Evolutionary conservation across 2,329 filamentous ascomycete genomes (phyloP).

Genomic region (Ophiostoma novo-ulmi): DNA sequence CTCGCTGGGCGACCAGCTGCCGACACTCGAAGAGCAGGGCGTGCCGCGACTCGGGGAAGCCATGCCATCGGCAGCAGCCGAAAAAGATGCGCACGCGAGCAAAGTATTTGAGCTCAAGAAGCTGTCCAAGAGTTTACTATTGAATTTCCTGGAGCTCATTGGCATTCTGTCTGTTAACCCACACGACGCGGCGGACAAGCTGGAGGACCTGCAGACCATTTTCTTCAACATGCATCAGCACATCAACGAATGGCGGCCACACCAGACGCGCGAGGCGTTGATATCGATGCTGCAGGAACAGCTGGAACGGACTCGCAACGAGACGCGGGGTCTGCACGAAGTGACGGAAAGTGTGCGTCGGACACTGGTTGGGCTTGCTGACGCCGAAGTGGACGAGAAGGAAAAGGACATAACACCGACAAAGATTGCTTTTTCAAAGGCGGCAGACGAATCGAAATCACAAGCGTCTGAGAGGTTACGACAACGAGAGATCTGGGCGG

Average conservation of each 20-base stretch:
- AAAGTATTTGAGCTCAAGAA: constrained; percentile 65
- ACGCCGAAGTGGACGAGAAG: constrained; percentile 37
- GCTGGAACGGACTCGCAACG: constrained; percentile 63
- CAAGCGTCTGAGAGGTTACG: constrained; percentile 12
- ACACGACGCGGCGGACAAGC: constrained; percentile 59
- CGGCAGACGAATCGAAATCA: no score
- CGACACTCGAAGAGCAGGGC: constrained; percentile 62
- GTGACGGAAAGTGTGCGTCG: constrained; percentile 68
- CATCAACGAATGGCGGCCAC: constrained; percentile 88
- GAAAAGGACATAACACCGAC: background rate
- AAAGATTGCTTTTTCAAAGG: background rate
- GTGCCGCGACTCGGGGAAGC: constrained; percentile 63
- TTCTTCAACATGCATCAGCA: constrained; percentile 90
- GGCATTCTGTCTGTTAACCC: constrained; percentile 67
- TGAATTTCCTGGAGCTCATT: constrained; percentile 83
- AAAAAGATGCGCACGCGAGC: constrained; percentile 51
- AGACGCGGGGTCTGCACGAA: constrained; percentile 64
- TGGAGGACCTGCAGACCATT: constrained; percentile 71
- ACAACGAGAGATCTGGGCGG: constrained; percentile 39
- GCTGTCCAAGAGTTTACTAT: constrained; percentile 74
- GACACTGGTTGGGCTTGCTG: constrained; percentile 64
- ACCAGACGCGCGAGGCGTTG: constrained; percentile 83
- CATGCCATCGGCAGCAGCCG: constrained; percentile 34
- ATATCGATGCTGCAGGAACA: constrained; percentile 86
- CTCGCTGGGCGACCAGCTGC: constrained; percentile 57